Evolutionary conservation across 2,329 filamentous ascomycete species (phyloP).

Genomic region (Cladophialophora carrionii): DNA sequence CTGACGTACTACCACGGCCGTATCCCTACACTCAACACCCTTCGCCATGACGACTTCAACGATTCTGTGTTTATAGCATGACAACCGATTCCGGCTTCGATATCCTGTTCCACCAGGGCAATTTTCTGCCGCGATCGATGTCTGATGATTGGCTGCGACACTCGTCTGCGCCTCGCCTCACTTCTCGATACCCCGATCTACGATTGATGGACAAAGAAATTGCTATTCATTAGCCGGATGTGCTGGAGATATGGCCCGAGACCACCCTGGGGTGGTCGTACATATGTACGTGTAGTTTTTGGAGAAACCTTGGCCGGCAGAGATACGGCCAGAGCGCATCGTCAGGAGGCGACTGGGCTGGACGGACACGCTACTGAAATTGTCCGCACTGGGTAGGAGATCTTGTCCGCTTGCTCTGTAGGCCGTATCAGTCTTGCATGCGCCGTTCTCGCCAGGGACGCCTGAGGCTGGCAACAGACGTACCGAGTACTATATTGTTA

Average conservation of each 20-base stretch:
- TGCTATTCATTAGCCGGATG: not conserved
- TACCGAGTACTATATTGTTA: not conserved
- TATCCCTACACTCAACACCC: not conserved
- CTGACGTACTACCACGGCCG: not conserved
- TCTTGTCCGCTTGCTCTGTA: not conserved
- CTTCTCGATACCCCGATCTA: constrained; percentile 10
- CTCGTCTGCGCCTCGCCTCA: not conserved
- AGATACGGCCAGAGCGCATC: not conserved
- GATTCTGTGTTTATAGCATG: constrained; percentile 5
- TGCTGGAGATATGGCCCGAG: not conserved
- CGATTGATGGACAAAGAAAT: constrained; percentile 4
- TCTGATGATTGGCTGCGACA: constrained; percentile 1
- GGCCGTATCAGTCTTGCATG: not conserved
- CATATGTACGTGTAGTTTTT: constrained; percentile 4
- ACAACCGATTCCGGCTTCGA: too few relatives aligned
- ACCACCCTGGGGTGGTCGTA: not conserved
- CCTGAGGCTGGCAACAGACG: not conserved
- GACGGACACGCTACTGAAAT: not conserved
- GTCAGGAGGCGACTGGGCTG: not conserved
- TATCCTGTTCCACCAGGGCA: not conserved
- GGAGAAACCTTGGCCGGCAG: constrained; percentile 3
- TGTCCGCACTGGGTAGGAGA: not conserved
- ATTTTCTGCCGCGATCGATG: not conserved
- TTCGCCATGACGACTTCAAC: not conserved
- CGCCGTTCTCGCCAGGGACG: not conserved